phyloP scores from a whole-genome alignment of 768 basidiomycete species.

The Lentinula detonsa region DNA sequence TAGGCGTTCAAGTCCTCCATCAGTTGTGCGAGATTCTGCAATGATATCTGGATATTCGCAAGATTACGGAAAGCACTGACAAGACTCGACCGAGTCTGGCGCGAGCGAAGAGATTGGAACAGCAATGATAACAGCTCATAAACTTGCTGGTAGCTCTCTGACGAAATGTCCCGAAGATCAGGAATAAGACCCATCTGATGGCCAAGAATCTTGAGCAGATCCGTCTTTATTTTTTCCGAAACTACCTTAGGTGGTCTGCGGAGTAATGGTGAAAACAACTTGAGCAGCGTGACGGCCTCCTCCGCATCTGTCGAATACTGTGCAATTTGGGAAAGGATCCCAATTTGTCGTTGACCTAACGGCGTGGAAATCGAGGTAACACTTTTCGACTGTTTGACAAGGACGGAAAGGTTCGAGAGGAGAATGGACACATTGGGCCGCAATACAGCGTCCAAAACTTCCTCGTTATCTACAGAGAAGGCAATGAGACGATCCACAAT shows the following conservation, averaged over 20 bases:
- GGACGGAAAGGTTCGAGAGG: slow-evolving; percentile 60
- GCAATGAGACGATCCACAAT: slow-evolving; percentile 69
- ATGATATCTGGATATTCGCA: slow-evolving; percentile 35
- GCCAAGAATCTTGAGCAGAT: slow-evolving; percentile 68
- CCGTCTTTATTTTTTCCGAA: slow-evolving; percentile 80
- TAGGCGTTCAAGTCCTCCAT: slow-evolving; percentile 78
- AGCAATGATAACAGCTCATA: slow-evolving; percentile 68
- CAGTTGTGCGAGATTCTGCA: slow-evolving; percentile 46
- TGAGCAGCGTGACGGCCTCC: slow-evolving; percentile 70
- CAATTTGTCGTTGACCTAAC: slow-evolving; percentile 76
- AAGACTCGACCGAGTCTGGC: slow-evolving; percentile 64
- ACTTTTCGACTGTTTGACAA: slow-evolving; percentile 61
- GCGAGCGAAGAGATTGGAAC: slow-evolving; percentile 71
- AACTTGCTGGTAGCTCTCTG: slow-evolving; percentile 40
- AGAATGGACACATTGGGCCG: slow-evolving; percentile 68
- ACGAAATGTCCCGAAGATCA: slow-evolving; percentile 43
- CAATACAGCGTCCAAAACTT: slow-evolving; percentile 47
- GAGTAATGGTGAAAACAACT: slow-evolving; percentile 73
- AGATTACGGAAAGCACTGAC: slow-evolving; percentile 55
- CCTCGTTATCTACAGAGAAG: slow-evolving; percentile 44
- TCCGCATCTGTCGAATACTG: slow-evolving; percentile 61
- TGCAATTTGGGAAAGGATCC: slow-evolving; percentile 74
- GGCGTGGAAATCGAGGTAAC: slow-evolving; percentile 46
- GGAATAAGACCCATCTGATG: slow-evolving; percentile 63
- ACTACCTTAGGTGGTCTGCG: slow-evolving; percentile 71